phyloP scores from a whole-genome alignment of 805 yeast genomes.

The Debaryomyces hansenii region DNA sequence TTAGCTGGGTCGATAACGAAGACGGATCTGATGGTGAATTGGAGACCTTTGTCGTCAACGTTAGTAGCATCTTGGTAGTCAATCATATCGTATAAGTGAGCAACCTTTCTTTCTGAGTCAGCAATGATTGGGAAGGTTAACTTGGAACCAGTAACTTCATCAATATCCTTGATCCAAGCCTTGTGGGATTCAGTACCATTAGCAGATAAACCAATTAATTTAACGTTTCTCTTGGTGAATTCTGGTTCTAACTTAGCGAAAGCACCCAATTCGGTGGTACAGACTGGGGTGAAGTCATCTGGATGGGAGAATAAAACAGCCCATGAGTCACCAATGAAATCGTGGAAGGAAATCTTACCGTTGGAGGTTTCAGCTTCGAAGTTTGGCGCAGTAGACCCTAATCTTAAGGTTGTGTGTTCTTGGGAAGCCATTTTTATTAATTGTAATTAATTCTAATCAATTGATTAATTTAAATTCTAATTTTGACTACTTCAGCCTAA shows the following conservation, averaged over 20 bases:
- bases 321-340: slow-evolving; percentile 85
- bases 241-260: slow-evolving; percentile 88
- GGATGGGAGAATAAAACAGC: slow-evolving; percentile 90
- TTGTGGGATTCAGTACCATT: slow-evolving; percentile 78
- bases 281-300: slow-evolving; percentile 94
- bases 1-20: slow-evolving; percentile 88
- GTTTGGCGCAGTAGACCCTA: slow-evolving; percentile 85
- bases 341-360: slow-evolving; percentile 85
- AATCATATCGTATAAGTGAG: slow-evolving; percentile 68
- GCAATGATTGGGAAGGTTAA: slow-evolving; percentile 90
- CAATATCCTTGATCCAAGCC: slow-evolving; percentile 89
- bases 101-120: slow-evolving; percentile 81
- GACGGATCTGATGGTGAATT: slow-evolving; percentile 88
- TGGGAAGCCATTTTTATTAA: slow-evolving; percentile 10
- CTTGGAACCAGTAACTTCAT: slow-evolving; percentile 75
- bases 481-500: too few relatives aligned
- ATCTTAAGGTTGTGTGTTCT: slow-evolving; percentile 46
- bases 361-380: slow-evolving; percentile 79
- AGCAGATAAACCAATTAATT: slow-evolving; percentile 88
- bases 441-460: background rate
- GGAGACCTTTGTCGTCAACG: slow-evolving; percentile 67
- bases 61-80: slow-evolving; percentile 69
- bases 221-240: slow-evolving; percentile 79
- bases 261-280: slow-evolving; percentile 95
- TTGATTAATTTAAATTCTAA: background rate